Base-by-base conservation (phyloP, 805 yeast genomes). In the Candida ascalaphidarum region DNA sequence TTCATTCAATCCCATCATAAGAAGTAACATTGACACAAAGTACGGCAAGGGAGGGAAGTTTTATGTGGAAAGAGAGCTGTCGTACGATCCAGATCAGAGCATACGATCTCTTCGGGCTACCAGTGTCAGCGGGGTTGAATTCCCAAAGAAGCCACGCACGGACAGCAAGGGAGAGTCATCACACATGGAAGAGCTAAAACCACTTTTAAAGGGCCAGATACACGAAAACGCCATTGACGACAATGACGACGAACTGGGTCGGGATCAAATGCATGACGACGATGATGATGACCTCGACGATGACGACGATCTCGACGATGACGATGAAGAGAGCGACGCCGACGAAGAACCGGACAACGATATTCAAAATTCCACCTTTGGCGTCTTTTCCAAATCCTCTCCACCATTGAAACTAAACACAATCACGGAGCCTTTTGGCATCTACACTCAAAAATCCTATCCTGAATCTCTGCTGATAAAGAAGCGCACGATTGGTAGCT, bases 1-100 rank as follows among this genome's bases (percentile, higher is more conserved):
- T 23, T 66, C 70, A 23, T 88, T 86, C 55, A 81, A 83, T 42
- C 95, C 95, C 1, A 68, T 79, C 12, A 80, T 84, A 30, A 77
- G 75, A 32, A 69, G 72, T 26, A 75, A 71, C 33, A 77, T 89
- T 22, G 97, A 89, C 47, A 75, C 81, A 32, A 89, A 89, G 45
- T 89, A 89, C 44, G 78, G 79, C 9, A 68, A 69, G 37, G 98
- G 98, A 5, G 98, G 98, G 2, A 81, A 88, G 45, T 89, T 82
- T 47, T 86, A 77, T 46, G 83, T 81, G 11, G 58, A 53, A 4
- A 49, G 53, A 26, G 67, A 61, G n/a, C 36, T 27, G 4, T 31
- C 37, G 4, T 22, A 26, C 3, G 39, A 35, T 3, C 37, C 37
- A 4, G 41, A 35, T 16, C 24, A 23, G 16, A 39, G 34, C 14